A percentile compares a stretch with the other conserved stretches of the same genome.
These are phyloP conservation scores for Niebla homalea DNA, from an alignment of 495 filamentous ascomycete species.

Conservation along the genomic window DNA sequence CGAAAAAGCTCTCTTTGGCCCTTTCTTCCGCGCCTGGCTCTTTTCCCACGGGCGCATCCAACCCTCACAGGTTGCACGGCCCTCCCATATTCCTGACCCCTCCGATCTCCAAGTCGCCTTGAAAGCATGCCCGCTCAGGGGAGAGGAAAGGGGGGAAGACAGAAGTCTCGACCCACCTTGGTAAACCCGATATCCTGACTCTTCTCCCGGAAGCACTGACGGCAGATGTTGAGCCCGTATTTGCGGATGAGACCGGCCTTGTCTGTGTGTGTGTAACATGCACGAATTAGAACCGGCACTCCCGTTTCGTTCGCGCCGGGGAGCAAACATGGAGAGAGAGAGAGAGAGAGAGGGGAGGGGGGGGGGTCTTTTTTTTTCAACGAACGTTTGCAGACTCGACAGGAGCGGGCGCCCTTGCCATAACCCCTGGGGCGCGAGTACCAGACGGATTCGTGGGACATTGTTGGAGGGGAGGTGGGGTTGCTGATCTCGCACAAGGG, in stretches of 20 bases:
- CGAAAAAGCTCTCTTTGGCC: too few relatives aligned
- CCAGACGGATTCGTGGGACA: slow-evolving; percentile 99
- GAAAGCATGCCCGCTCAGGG: neutral
- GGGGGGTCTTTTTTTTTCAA: too few relatives aligned
- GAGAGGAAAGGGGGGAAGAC: neutral
- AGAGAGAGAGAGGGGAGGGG: neutral
- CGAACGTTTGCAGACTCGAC: slow-evolving; percentile 41
- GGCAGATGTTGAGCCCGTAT: slow-evolving; percentile 95
- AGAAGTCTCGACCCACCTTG: slow-evolving; percentile 69
- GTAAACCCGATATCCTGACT: slow-evolving; percentile 87
- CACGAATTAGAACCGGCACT: neutral
- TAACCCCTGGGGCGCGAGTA: slow-evolving; percentile 93
- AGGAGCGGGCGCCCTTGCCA: slow-evolving; percentile 85
- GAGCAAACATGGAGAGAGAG: neutral
- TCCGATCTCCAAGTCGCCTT: neutral
- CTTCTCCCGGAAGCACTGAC: slow-evolving; percentile 99
- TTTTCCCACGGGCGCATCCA: too few relatives aligned
- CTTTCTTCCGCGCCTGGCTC: too few relatives aligned
- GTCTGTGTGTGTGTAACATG: slow-evolving; percentile 56
- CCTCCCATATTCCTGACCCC: neutral
- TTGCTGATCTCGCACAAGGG: neutral
- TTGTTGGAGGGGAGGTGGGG: slow-evolving; percentile 37
- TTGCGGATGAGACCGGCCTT: slow-evolving; percentile 79
- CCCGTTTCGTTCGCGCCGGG: neutral
- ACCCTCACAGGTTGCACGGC: neutral